Evolutionary conservation across 2,329 filamentous ascomycete genomes (phyloP).

Genomic region (Apiospora kogelbergensis): DNA sequence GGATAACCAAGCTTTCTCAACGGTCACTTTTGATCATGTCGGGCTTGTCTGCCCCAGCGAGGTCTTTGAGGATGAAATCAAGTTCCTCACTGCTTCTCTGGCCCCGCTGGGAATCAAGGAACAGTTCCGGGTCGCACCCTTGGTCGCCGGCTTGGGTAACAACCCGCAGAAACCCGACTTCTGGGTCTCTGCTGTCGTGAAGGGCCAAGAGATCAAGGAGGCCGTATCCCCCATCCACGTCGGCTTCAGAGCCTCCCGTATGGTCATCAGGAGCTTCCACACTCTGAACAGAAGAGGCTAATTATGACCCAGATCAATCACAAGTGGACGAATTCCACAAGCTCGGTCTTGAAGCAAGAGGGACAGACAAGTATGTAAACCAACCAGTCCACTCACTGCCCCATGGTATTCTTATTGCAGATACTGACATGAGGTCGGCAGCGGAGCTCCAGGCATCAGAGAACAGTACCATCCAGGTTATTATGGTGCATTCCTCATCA

Average conservation of each 20-base stretch:
- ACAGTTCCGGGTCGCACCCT: not conserved
- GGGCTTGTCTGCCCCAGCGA: not conserved
- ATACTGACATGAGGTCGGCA: not conserved
- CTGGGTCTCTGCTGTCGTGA: not conserved
- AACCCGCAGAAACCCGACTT: not conserved
- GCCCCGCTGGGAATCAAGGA: constrained; percentile 4
- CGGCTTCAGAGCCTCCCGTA: constrained; percentile 1
- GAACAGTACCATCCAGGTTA: constrained; percentile 7
- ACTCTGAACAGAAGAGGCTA: not conserved
- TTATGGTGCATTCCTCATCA: constrained; percentile 7
- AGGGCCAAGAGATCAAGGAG: not conserved
- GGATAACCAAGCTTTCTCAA: not conserved
- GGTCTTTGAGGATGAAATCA: constrained; percentile 6
- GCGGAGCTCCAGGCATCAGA: constrained; percentile 7
- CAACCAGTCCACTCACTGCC: not conserved
- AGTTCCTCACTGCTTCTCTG: constrained; percentile 2
- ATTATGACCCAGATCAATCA: not conserved
- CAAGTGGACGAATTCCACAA: constrained; percentile 10
- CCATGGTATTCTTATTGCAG: not conserved
- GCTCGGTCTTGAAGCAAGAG: not conserved
- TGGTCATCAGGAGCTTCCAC: not conserved
- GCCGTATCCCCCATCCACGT: not conserved
- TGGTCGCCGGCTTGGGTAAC: not conserved
- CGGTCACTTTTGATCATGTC: constrained; percentile 7
- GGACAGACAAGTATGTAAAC: not conserved